phyloP scores from a whole-genome alignment of 805 yeast genomes.

The Candida argentea region DNA sequence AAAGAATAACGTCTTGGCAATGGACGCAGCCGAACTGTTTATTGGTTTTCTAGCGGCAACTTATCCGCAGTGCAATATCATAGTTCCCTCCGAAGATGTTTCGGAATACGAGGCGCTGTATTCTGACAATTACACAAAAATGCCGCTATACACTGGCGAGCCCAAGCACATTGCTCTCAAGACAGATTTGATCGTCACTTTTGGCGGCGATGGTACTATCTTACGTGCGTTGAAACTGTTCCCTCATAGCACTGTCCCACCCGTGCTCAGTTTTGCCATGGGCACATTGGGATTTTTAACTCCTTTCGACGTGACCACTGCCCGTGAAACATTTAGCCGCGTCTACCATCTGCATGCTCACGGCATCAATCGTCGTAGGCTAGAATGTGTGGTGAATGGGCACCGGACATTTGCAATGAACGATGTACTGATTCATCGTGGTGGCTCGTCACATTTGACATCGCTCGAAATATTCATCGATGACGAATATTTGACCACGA shows the following conservation, averaged over 20 bases:
- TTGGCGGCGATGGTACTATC: slow-evolving; percentile 97
- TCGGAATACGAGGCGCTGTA: slow-evolving; percentile 41
- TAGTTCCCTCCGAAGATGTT: slow-evolving; percentile 67
- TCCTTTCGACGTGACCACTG: slow-evolving; percentile 71
- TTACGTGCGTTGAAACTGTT: slow-evolving; percentile 75
- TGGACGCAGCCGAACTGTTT: slow-evolving; percentile 56
- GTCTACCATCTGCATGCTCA: slow-evolving; percentile 62
- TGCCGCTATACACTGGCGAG: slow-evolving; percentile 51
- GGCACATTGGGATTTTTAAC: slow-evolving; percentile 86
- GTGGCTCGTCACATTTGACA: slow-evolving; percentile 77
- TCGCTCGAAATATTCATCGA: slow-evolving; percentile 79
- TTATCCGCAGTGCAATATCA: slow-evolving; percentile 66
- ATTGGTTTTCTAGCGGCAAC: slow-evolving; percentile 47
- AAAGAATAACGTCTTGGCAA: slow-evolving; percentile 55
- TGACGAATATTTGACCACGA: slow-evolving; percentile 74
- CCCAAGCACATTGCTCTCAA: slow-evolving; percentile 46
- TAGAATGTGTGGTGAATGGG: slow-evolving; percentile 43
- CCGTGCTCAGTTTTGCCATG: slow-evolving; percentile 77
- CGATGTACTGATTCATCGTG: slow-evolving; percentile 82
- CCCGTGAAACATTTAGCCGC: slow-evolving; percentile 47
- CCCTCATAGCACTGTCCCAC: slow-evolving; percentile 69
- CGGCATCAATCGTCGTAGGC: slow-evolving; percentile 66
- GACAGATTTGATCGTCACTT: slow-evolving; percentile 72
- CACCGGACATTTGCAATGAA: slow-evolving; percentile 56
- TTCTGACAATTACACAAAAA: neutral